phyloP scores from a whole-genome alignment of 1,284 basidiomycete genomes.

The Cutaneotrichosporon arboriforme region DNA sequence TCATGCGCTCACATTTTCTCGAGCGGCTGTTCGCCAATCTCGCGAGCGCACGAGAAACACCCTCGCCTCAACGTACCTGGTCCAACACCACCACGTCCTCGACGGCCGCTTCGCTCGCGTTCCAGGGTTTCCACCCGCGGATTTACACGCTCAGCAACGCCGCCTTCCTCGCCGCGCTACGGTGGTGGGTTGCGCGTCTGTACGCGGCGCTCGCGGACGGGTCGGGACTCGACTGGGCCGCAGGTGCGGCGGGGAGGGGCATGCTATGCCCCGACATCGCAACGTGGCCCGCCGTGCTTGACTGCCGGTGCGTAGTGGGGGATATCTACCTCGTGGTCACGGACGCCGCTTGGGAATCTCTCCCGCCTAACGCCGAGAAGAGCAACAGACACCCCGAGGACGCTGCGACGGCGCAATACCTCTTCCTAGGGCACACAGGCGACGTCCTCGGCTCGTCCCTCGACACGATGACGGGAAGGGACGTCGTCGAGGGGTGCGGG shows the following conservation, averaged over 20 bases:
- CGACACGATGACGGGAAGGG: no score
- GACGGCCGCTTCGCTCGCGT: slow-evolving; percentile 8
- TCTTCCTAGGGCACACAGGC: slow-evolving; percentile 8
- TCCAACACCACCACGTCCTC: not conserved
- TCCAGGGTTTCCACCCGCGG: slow-evolving; percentile 17
- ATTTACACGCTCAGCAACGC: slow-evolving; percentile 13
- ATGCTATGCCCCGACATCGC: slow-evolving; percentile 25
- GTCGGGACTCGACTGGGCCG: slow-evolving; percentile 24
- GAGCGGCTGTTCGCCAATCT: slow-evolving; percentile 15
- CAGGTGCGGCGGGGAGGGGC: slow-evolving; percentile 12
- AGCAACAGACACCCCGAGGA: no score
- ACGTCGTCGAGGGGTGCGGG: slow-evolving; percentile 13
- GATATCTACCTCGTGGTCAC: slow-evolving; percentile 18
- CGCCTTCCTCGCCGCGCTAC: slow-evolving; percentile 22
- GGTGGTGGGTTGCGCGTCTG: slow-evolving; percentile 31
- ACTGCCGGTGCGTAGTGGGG: slow-evolving; percentile 8
- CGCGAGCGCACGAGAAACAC: no score
- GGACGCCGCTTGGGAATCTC: not conserved
- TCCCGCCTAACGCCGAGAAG: no score
- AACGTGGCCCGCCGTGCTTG: slow-evolving; percentile 23
- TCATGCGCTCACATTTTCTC: slow-evolving; percentile 5
- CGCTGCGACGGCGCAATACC: not conserved
- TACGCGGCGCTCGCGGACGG: slow-evolving; percentile 25
- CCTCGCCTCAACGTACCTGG: no score
- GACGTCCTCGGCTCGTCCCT: slow-evolving; percentile 7